Percentiles rank a stretch among this genome's conserved stretches.
These are phyloP conservation scores for Prosopis cineraria DNA, from an alignment of 306 rosid genomes.

Conservation along the genomic window DNA sequence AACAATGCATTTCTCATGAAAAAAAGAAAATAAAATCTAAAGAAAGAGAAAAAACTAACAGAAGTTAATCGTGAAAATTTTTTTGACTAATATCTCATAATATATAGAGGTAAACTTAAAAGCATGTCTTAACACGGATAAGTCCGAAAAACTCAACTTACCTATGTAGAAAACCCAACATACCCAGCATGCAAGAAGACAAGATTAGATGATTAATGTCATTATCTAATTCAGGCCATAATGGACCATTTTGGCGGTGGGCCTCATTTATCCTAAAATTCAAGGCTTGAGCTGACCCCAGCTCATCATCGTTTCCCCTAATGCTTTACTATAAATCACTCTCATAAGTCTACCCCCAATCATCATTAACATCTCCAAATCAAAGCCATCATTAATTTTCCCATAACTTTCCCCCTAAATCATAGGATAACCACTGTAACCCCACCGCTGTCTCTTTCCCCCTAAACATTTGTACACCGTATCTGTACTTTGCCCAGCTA, in stretches of 20 bases:
- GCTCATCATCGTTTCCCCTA: slow-evolving; percentile 20
- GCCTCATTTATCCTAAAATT: slow-evolving; percentile 31
- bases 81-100: too few relatives aligned
- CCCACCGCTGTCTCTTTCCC: neutral
- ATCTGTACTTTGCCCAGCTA: slow-evolving; percentile 20
- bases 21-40: too few relatives aligned
- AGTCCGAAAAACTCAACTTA: too few relatives aligned
- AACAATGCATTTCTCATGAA: too few relatives aligned
- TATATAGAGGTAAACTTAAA: too few relatives aligned
- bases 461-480: neutral
- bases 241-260: slow-evolving; percentile 37
- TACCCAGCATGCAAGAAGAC: too few relatives aligned
- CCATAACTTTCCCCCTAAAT: slow-evolving; percentile 35
- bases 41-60: too few relatives aligned
- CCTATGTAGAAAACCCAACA: too few relatives aligned
- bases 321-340: slow-evolving; percentile 43
- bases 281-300: neutral
- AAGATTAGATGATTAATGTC: too few relatives aligned
- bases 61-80: too few relatives aligned
- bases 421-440: slow-evolving; percentile 5
- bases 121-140: too few relatives aligned
- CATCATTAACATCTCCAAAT: slow-evolving; percentile 30
- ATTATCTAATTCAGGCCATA: too few relatives aligned
- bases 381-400: slow-evolving; percentile 48
- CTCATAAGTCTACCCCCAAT: neutral